Base-by-base conservation (phyloP, 495 filamentous ascomycete genomes). In the Echria macrotheca region DNA sequence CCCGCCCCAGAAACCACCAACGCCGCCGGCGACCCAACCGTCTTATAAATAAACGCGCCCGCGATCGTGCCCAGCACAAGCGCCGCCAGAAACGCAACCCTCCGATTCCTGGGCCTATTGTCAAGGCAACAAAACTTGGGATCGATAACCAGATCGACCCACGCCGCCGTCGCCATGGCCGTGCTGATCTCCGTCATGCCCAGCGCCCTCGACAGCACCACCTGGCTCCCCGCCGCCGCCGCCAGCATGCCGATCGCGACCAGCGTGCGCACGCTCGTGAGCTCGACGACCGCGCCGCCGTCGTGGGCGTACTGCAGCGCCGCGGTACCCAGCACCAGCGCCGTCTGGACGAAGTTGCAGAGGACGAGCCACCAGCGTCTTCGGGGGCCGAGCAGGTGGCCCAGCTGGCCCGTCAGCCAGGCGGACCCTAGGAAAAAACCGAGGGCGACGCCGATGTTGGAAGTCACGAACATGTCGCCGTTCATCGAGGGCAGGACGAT, bases 121-220 rank as follows among this genome's bases (percentile, higher is more conserved):
- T 65, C 38, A 15, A 54, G 6, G 18, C 53, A 60, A 15, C 71
- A 61, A 38, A 84, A 52, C 0, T 61, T 45, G 11, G 65, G 67
- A 57, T 83, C 80, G 37, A 83, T 74, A 18, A 82, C 59, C 21
- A 84, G 50, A 51, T 83, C 80, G 5, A 84, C 61, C 70, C 77
- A 83, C 2, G 80, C 79, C 6, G 81, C 79, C 21, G 80, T 84
- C 1, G 80, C 81, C 79, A 83, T 83, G 2, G 80, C 80, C n/a
- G 81, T 83, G 19, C 69, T 79, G 24, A 83, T 84, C 56, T 84
- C 79, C 5, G 77, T 76, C 61, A 82, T 73, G 37, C 71, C 63
- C 49, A 84, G 56, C 7, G 69, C 61, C 5, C 80, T 66, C 4
- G 67, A 68, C 68, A 79, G 71, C 12, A 79, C 79, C 0, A 84